These are phyloP conservation scores for Podospora bellae-mahoneyi DNA, from an alignment of 495 filamentous ascomycete genomes.

Conservation along the genomic window DNA sequence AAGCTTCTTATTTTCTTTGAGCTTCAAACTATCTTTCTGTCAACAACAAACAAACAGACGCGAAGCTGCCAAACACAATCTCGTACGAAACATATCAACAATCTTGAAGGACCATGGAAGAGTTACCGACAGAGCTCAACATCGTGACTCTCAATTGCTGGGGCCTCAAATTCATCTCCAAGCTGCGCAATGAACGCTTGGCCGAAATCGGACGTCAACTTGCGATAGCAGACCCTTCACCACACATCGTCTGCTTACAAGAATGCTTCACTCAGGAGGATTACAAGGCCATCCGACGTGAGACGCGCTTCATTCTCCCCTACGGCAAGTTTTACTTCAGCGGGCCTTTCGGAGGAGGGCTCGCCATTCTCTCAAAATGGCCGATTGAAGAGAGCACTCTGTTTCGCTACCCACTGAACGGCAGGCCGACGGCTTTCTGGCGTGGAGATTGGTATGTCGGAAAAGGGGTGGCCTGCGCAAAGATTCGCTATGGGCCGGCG, in stretches of 20 bases:
- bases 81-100: not conserved
- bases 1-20: not conserved
- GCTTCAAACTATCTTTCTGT: not conserved
- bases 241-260: conserved; percentile 89
- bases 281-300: conserved; percentile 73
- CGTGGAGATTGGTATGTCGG: conserved; percentile 94
- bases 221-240: conserved; percentile 60
- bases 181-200: conserved; percentile 74
- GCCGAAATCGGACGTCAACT: conserved; percentile 77
- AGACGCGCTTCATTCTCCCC: conserved; percentile 75
- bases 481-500: conserved; percentile 67
- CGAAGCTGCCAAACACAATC: not conserved
- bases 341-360: conserved; percentile 82
- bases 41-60: not conserved
- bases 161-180: conserved; percentile 87
- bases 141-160: conserved; percentile 91
- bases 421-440: conserved; percentile 87
- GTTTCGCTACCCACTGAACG: conserved; percentile 86
- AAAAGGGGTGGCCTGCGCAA: conserved; percentile 86
- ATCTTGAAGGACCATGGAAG: conserved; percentile 29
- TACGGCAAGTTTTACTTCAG: conserved; percentile 92
- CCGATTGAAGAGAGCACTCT: conserved; percentile 92
- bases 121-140: conserved; percentile 55
- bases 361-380: conserved; percentile 92
- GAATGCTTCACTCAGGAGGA: conserved; percentile 95